phyloP scores from a whole-genome alignment of 768 basidiomycete species.

The Podaxis sp. region DNA sequence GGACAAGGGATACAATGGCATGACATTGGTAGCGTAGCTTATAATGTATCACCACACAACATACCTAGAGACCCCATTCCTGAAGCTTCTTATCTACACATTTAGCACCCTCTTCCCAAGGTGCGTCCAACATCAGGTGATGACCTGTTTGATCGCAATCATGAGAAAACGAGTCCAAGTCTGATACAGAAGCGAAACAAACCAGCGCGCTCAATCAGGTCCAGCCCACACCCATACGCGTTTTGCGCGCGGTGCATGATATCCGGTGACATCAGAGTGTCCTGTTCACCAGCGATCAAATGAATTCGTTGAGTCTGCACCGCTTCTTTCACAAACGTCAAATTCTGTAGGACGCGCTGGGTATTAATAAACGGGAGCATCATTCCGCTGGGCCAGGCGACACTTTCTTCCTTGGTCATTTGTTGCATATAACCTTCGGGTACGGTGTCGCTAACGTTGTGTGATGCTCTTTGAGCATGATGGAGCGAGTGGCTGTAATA shows the following conservation, averaged over 20 bases:
- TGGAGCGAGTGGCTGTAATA: not conserved
- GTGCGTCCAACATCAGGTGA: not conserved
- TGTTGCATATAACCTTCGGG: conserved; percentile 11
- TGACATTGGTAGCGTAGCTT: too few species aligned
- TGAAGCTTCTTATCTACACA: not conserved
- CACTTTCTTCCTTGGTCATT: conserved; percentile 18
- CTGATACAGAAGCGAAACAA: not conserved
- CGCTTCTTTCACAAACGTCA: conserved; percentile 6
- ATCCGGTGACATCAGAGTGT: conserved; percentile 3
- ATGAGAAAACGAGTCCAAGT: too few species aligned
- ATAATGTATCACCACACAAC: too few species aligned
- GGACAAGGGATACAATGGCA: too few species aligned
- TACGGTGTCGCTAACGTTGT: not conserved
- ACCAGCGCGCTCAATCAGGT: conserved; percentile 9
- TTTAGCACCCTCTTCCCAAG: conserved; percentile 5
- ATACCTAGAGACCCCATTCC: conserved; percentile 3
- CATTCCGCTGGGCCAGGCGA: conserved; percentile 20
- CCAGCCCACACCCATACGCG: conserved; percentile 6
- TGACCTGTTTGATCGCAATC: not conserved
- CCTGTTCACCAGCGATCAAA: conserved; percentile 4
- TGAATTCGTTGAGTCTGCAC: not conserved
- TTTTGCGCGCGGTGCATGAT: conserved; percentile 1
- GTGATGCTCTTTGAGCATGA: not conserved
- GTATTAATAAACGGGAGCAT: conserved; percentile 18
- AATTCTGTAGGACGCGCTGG: conserved; percentile 10